Evolutionary conservation across 768 basidiomycete genomes (phyloP), one percentile per base, ranked within the genome.

Genomic region (Psilocybe tampanensis): DNA sequence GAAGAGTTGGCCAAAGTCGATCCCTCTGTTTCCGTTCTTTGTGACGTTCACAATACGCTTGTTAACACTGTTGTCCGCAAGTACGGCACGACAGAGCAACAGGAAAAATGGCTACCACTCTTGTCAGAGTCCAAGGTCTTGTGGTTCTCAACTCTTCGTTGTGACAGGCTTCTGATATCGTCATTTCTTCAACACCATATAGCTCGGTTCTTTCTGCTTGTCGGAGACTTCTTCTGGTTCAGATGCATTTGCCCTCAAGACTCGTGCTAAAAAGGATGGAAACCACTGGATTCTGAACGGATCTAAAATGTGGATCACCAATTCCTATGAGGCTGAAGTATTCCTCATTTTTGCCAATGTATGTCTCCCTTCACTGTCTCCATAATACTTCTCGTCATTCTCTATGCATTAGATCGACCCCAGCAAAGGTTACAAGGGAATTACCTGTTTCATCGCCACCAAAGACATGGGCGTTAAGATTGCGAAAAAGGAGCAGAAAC

Each of bases 231-330:
- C 84, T 0, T 95, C 95, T 8, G 97, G 97, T 2, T 97, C 95
- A 5, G 97, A 99, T 68, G 97, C 97, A 0, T 99, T 99, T 69
- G 95, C 96, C 0, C 78, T 99, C 32, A 93, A 96, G 70, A 95
- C 97, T 1, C 90, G 91, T 11, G 96, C 97, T 15, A 88, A 81
- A 69, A 92, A 90, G 71, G 88, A 93, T 44, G 94, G 93, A 17
- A 85, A 90, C 64, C 71, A 88, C 70, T 98, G 89, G 83, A 76
- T 94, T 26, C 70, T 99, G 52, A 95, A 94, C 64, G 97, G 97
- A n/a, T 92, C 93, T 54, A 99, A 99, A 79, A 95, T 96, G 95
- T 97, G 95, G 95, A 97, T 98, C 58, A 96, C 95, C 22, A 98
- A 98, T 74, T 95, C 94, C 0, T 82, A 86, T 56, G 94, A 95